phyloP scores from a whole-genome alignment of 805 yeast species.

The Ogataea methylovora region DNA sequence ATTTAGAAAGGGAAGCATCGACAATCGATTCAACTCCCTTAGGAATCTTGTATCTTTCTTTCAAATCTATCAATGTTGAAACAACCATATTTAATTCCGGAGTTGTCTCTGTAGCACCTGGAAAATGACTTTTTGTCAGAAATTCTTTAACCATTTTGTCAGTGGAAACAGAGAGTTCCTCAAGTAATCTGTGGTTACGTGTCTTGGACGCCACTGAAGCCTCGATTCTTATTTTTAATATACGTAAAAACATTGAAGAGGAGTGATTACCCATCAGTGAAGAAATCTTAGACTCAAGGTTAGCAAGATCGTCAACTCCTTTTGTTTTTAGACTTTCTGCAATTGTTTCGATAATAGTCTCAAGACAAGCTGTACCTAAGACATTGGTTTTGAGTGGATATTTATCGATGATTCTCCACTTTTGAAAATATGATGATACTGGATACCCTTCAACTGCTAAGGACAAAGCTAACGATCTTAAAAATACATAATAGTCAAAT shows the following conservation, averaged over 20 bases:
- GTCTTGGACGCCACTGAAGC: too few relatives aligned
- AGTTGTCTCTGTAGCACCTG: conserved; percentile 33
- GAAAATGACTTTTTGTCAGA: conserved; percentile 29
- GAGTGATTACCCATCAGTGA: too few relatives aligned
- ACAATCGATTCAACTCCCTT: conserved; percentile 19
- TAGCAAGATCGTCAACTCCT: too few relatives aligned
- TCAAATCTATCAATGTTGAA: conserved; percentile 10
- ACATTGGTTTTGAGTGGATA: conserved; percentile 16
- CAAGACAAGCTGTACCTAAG: conserved; percentile 15
- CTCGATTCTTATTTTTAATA: too few relatives aligned
- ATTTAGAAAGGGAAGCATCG: conserved; percentile 29
- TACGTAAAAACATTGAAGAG: too few relatives aligned
- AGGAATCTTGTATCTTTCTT: conserved; percentile 5
- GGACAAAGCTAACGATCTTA: neutral
- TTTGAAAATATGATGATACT: neutral
- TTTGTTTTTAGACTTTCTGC: neutral
- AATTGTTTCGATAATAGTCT: conserved; percentile 5
- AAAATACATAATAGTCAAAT: neutral
- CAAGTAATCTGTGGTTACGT: too few relatives aligned
- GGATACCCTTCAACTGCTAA: neutral
- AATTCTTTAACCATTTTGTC: too few relatives aligned
- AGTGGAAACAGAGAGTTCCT: too few relatives aligned
- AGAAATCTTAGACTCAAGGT: too few relatives aligned
- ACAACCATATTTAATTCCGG: conserved; percentile 20
- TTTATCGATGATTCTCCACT: neutral